Evolutionary conservation across 2,329 filamentous ascomycete species (phyloP), one percentile per base, ranked within the genome.

Genomic region (Orbilia blumenaviensis): DNA sequence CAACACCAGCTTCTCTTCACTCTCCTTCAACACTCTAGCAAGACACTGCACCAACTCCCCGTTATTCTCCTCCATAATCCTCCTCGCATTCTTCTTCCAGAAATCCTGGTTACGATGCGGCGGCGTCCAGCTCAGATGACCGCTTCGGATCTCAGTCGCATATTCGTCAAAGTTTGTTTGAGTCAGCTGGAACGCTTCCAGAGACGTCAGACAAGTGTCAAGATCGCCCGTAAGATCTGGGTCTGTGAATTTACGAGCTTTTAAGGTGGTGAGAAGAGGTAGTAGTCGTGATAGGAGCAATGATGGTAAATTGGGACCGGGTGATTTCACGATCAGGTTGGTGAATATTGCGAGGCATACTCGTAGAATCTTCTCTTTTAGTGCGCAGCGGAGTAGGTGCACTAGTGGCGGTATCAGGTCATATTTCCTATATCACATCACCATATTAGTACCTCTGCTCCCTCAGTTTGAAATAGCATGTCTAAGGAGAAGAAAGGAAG

Each of bases 301-400:
- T 1, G 91, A 90, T 6, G 94, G 94, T 67, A 98, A 89, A 50
- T 91, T 85, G 21, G 85, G 87, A 34, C 83, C 90, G 84, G 82
- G 91, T 87, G 87, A 91, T 85, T 84, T 88, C 83, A 86, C 92
- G 38, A 97, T 88, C 48, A 99, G 89, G 84, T 97, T 98, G 82
- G 91, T 88, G 42, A 99, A 88, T 6, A 94, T 97, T 8, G 93
- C 93, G 48, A 98, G 87, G 50, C 97, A 88, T 64, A 99, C 87
- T 29, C 95, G 90, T 0, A 94, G 98, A 0, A 94, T 98, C 86
- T 99, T 99, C 83, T 98, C 95, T 83, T 99, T 99, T 48, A 94
- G 94, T 1, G 95, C 98, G 44, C 97, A 86, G 66, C 93, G 91
- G 66, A 99, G 87, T 38, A 99, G 89, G 79, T 96, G 92, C n/a